A percentile compares a stretch with the other conserved stretches of the same genome.
Evolutionary conservation across 306 rosid genomes (phyloP).

Genomic region (Malus sylvestris): DNA sequence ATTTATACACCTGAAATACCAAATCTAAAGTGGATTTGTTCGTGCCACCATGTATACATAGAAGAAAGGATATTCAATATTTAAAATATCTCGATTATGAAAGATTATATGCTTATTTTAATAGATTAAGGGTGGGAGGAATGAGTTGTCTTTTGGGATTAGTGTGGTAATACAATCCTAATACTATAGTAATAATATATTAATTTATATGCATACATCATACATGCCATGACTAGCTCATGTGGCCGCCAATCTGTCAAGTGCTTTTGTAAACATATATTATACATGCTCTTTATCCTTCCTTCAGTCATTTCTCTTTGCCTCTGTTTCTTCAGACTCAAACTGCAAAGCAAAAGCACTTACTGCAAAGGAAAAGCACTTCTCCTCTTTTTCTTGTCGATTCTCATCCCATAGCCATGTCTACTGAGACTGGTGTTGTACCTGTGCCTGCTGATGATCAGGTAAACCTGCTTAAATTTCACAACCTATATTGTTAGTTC

Average conservation of each 20-base stretch:
- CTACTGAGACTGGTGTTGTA: neutral
- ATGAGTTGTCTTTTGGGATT: conserved; percentile 10
- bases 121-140: neutral
- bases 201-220: neutral
- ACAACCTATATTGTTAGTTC: neutral
- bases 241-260: conserved; percentile 7
- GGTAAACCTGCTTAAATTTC: neutral
- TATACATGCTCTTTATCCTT: neutral
- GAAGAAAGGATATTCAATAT: neutral
- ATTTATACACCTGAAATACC: neutral
- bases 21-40: neutral
- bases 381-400: neutral
- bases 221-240: conserved; percentile 1
- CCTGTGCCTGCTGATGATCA: neutral
- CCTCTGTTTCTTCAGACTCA: neutral
- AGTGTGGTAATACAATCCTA: neutral
- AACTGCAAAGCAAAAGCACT: neutral
- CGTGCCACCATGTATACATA: neutral
- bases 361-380: neutral
- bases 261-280: conserved; percentile 6
- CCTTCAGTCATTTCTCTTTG: neutral
- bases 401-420: conserved; percentile 3
- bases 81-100: neutral
- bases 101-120: neutral
- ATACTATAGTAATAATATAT: too few species aligned